phyloP scores from a whole-genome alignment of 352 stramenopile genomes.

The Phytophthora ohioensis region DNA sequence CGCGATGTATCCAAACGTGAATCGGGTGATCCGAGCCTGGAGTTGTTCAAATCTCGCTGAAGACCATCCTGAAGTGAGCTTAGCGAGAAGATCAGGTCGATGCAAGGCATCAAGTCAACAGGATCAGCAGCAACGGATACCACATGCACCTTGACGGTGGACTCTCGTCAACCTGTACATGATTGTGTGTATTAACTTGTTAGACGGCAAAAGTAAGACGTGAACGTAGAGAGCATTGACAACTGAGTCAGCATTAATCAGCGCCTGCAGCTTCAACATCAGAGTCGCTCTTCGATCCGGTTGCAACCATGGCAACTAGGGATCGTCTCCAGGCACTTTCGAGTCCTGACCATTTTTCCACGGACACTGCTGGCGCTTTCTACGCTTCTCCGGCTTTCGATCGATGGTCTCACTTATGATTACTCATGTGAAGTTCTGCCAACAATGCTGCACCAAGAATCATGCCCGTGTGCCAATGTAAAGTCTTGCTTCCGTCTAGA shows the following conservation, averaged over 20 bases:
- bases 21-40: not conserved
- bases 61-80: constrained; percentile 3
- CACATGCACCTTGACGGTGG: not conserved
- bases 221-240: not conserved
- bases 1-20: constrained; percentile 13
- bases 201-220: not conserved
- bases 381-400: not conserved
- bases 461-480: not conserved
- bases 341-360: not conserved
- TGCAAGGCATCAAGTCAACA: not conserved
- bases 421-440: not conserved
- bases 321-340: constrained; percentile 1
- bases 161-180: constrained; percentile 2
- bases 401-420: not conserved
- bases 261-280: constrained; percentile 9
- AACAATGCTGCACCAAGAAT: not conserved
- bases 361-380: not conserved
- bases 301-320: not conserved
- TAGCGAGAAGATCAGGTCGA: not conserved
- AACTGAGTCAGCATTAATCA: not conserved
- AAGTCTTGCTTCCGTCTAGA: not conserved
- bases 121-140: not conserved
- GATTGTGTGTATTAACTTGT: constrained; percentile 6
- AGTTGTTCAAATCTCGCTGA: not conserved
- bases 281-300: constrained; percentile 20